Evolutionary conservation across 352 stramenopile genomes (phyloP).

Genomic region (Pythium coloratum): DNA sequence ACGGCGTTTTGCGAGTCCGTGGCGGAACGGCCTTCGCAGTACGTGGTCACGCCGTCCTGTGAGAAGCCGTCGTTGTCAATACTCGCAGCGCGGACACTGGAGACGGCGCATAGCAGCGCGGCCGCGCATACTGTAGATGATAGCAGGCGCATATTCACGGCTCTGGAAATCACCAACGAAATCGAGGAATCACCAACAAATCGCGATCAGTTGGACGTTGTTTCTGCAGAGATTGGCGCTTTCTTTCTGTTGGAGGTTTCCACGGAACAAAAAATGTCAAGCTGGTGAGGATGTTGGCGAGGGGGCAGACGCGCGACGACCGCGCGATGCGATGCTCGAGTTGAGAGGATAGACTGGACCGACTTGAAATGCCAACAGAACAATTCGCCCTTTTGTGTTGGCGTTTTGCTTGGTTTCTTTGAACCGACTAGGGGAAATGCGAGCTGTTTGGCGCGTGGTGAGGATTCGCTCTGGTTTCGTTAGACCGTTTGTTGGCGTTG

Average conservation of each 20-base stretch:
- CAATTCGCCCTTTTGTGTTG: neutral
- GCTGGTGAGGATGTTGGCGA: neutral
- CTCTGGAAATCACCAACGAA: slow-evolving; percentile 1
- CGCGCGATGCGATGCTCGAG: neutral
- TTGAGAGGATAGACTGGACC: neutral
- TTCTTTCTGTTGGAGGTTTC: slow-evolving; percentile 2
- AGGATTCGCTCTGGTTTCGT: neutral
- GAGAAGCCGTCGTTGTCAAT: slow-evolving; percentile 65
- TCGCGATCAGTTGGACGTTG: neutral
- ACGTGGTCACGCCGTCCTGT: slow-evolving; percentile 63
- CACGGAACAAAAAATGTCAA: slow-evolving; percentile 1
- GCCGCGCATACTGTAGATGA: neutral
- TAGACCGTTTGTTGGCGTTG: neutral
- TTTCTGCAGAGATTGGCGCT: neutral
- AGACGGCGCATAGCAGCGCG: slow-evolving; percentile 5
- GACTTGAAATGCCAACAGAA: neutral
- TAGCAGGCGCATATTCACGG: slow-evolving; percentile 11
- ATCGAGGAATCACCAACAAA: neutral
- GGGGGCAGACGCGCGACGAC: neutral
- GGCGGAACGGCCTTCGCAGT: slow-evolving; percentile 60
- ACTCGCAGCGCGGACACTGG: slow-evolving; percentile 26
- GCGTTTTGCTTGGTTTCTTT: slow-evolving; percentile 1
- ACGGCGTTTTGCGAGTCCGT: slow-evolving; percentile 9
- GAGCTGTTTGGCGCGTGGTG: neutral
- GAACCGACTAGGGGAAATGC: neutral